A percentile compares a stretch with the other conserved stretches of the same genome.
Evolutionary conservation across 371 early-diverging fungal genomes (phyloP).

Genomic region (Apophysomyces sp.): DNA sequence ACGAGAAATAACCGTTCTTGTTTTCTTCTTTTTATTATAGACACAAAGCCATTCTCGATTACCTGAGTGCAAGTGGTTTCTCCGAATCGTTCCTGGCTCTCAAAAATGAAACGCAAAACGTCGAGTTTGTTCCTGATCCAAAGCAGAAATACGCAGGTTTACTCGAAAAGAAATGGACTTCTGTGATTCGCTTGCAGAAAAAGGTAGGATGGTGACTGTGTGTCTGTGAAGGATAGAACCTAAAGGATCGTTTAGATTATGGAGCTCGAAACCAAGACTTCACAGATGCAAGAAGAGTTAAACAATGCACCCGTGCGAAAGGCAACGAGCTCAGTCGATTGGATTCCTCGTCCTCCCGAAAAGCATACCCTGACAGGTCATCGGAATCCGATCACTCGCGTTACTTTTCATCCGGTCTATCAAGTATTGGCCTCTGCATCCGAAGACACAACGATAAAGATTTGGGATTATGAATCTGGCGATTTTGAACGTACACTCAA

Average conservation of each 20-base stretch:
- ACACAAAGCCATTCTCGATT: constrained; percentile 84
- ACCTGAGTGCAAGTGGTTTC: constrained; percentile 74
- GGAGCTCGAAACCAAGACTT: constrained; percentile 82
- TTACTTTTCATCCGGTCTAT: constrained; percentile 89
- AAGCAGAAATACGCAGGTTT: constrained; percentile 81
- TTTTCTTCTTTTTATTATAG: constrained; percentile 34
- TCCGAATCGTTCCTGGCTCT: constrained; percentile 67
- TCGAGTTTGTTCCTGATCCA: constrained; percentile 71
- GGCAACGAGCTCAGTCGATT: constrained; percentile 64
- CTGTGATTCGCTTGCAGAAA: constrained; percentile 88
- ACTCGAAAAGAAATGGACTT: constrained; percentile 94
- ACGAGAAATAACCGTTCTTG: neutral
- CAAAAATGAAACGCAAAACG: constrained; percentile 71
- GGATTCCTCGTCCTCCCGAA: constrained; percentile 85
- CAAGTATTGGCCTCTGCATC: constrained; percentile 83
- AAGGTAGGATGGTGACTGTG: constrained; percentile 53
- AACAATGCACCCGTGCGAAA: constrained; percentile 65
- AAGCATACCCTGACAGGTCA: constrained; percentile 74
- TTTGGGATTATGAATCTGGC: constrained; percentile 92
- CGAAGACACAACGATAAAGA: constrained; percentile 88
- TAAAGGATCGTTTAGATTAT: constrained; percentile 62
- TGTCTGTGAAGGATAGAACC: neutral
- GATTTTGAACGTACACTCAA: constrained; percentile 89
- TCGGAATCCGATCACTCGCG: constrained; percentile 77
- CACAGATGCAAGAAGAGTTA: constrained; percentile 77